Evolutionary conservation across 73 alveolate genomes (phyloP).

Genomic region (Tetrahymena borealis): DNA sequence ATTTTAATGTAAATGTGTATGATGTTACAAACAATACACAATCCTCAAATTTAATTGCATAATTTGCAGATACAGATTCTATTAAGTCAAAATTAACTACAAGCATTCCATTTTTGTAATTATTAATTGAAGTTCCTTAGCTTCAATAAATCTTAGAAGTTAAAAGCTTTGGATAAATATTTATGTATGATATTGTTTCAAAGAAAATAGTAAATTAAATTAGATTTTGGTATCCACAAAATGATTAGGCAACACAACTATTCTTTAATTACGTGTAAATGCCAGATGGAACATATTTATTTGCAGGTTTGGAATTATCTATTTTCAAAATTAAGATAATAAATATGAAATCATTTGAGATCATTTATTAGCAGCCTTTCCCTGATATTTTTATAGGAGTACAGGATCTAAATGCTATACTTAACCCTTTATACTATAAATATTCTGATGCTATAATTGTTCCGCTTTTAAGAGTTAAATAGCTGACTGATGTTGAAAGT

Average conservation of each 20-base stretch:
- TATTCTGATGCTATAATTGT: not conserved
- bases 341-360: not conserved
- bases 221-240: not conserved
- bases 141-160: not conserved
- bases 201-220: not conserved
- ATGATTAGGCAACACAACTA: not conserved
- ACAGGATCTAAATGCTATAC: not conserved
- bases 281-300: not conserved
- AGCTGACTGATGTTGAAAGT: not conserved
- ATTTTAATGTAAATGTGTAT: not conserved
- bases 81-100: not conserved
- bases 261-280: not conserved
- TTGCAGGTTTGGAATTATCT: not conserved
- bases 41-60: not conserved
- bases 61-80: not conserved
- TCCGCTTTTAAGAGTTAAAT: not conserved
- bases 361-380: not conserved
- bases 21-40: not conserved
- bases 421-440: not conserved
- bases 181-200: not conserved
- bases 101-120: not conserved
- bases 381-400: not conserved
- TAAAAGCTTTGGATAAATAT: not conserved
- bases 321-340: not conserved
- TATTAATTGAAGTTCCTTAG: not conserved